Conservation (phyloP, 2,329 filamentous ascomycete species). For the Arthrobotrys musiformis region DNA sequence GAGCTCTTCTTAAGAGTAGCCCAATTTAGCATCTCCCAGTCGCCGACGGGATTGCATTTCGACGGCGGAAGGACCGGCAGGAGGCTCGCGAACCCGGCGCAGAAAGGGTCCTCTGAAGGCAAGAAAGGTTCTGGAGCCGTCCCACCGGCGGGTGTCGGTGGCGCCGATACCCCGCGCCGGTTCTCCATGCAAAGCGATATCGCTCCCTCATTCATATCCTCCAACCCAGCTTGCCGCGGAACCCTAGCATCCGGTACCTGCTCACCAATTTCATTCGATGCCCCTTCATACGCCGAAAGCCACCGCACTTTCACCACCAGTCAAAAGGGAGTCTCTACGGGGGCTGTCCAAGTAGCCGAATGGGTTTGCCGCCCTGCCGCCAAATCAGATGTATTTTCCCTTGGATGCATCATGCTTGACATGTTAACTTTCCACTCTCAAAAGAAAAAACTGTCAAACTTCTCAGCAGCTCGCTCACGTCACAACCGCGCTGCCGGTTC, state of each 20-base stretch:
- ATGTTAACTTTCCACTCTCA: conserved; percentile 76
- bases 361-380: conserved; percentile 53
- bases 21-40: conserved; percentile 48
- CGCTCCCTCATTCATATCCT: background rate
- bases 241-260: conserved; percentile 9
- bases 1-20: conserved; percentile 68
- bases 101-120: conserved; percentile 21
- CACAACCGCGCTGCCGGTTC: conserved; percentile 66
- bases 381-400: conserved; percentile 75
- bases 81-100: conserved; percentile 13
- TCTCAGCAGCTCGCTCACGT: conserved; percentile 73
- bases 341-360: conserved; percentile 53
- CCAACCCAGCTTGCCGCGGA: background rate
- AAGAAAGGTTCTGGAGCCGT: conserved; percentile 22
- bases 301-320: conserved; percentile 59
- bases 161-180: conserved; percentile 32
- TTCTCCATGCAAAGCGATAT: conserved; percentile 19
- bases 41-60: conserved; percentile 44
- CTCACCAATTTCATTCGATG: conserved; percentile 28
- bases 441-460: conserved; percentile 71
- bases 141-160: conserved; percentile 34
- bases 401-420: conserved; percentile 78
- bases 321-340: conserved; percentile 41
- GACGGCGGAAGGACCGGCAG: conserved; percentile 46
- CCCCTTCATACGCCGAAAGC: conserved; percentile 58